phyloP scores from a whole-genome alignment of 1,284 basidiomycete species.

The Boletus putidus region DNA sequence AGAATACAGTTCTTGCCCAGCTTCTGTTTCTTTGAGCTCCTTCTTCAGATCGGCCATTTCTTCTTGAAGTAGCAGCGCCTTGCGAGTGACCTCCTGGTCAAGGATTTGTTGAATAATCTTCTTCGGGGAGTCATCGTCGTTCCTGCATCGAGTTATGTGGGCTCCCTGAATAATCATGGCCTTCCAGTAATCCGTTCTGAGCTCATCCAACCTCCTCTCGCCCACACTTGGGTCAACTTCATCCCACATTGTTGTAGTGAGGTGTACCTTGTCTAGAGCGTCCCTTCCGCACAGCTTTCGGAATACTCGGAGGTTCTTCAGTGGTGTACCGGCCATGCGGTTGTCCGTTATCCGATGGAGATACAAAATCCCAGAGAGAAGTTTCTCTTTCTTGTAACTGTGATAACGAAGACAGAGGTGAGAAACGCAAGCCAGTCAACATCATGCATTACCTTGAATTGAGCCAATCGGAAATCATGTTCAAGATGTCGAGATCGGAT shows the following conservation, averaged over 20 bases:
- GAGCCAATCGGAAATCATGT: conserved; percentile 31
- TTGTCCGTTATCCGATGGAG: conserved; percentile 51
- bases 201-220: conserved; percentile 7
- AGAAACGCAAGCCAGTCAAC: not conserved
- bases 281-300: conserved; percentile 10
- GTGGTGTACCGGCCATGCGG: conserved; percentile 44
- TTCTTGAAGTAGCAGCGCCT: conserved; percentile 2
- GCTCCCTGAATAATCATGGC: conserved; percentile 12
- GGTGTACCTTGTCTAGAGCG: conserved; percentile 1
- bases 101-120: conserved; percentile 13
- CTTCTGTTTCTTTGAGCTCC: conserved; percentile 12
- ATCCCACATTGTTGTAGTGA: conserved; percentile 28
- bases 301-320: conserved; percentile 39
- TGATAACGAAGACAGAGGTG: not conserved
- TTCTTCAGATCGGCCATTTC: conserved; percentile 14
- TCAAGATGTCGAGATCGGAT: conserved; percentile 28
- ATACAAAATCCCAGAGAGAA: conserved; percentile 50
- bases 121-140: conserved; percentile 9
- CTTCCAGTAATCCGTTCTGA: conserved; percentile 14
- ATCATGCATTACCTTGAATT: conserved; percentile 13
- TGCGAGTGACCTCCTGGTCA: not conserved
- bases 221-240: conserved; percentile 11
- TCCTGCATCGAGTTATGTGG: conserved; percentile 1
- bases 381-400: conserved; percentile 37
- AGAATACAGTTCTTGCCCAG: conserved; percentile 10